These are phyloP conservation scores for Symbiodinium natans DNA, from an alignment of 73 alveolate genomes.

Conservation along the genomic window DNA sequence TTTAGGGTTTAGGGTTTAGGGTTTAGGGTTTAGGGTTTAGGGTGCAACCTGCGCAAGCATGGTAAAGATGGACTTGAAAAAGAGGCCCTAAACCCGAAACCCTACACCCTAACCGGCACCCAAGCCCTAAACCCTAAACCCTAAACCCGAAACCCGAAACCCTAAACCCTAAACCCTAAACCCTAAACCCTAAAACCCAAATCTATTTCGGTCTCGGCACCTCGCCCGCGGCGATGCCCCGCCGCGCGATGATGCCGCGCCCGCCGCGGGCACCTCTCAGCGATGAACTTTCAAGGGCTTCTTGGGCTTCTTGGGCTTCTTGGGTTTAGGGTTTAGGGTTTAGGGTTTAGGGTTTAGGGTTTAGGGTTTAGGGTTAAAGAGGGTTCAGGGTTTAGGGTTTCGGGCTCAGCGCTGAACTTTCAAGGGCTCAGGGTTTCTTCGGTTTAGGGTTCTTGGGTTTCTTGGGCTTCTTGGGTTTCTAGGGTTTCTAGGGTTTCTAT, in stretches of 20 bases:
- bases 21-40: not conserved
- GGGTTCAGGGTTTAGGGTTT: not conserved
- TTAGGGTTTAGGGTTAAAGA: not conserved
- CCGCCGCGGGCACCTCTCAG: not conserved
- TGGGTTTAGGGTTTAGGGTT: not conserved
- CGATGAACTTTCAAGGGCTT: not conserved
- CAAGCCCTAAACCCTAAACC: no score
- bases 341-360: not conserved
- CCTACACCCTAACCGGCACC: no score
- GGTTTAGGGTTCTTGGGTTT: no score
- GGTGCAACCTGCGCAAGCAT: no score
- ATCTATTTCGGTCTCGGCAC: not conserved
- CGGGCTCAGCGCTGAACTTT: not conserved
- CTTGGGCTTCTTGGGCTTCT: not conserved
- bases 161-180: not conserved
- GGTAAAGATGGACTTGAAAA: no score
- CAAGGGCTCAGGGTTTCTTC: no score
- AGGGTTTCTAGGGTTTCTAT: no score
- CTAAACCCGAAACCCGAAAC: no score
- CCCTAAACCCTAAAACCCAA: not conserved
- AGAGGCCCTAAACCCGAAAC: no score
- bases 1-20: not conserved
- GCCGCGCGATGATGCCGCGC: constrained; percentile 52
- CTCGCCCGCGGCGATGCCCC: constrained; percentile 30
- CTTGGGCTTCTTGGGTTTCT: no score